Conservation (phyloP, 169 alveolate species). For the Plasmodium vivax region DNA sequence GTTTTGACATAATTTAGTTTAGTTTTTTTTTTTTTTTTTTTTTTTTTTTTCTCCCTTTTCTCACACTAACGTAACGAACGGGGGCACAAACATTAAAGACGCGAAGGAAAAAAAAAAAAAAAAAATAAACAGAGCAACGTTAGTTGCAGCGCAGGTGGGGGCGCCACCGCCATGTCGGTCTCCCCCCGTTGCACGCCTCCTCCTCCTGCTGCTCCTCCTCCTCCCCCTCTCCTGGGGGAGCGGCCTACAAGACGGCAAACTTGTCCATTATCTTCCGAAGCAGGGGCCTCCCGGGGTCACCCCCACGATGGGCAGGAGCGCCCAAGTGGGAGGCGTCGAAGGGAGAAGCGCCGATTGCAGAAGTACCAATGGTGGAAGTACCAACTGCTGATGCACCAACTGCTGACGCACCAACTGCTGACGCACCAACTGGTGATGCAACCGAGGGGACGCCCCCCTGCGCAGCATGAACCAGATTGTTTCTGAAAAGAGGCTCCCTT, state of each 20-base stretch:
- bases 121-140: not conserved
- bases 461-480: not conserved
- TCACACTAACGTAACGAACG: not conserved
- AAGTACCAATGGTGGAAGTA: no score
- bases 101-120: not conserved
- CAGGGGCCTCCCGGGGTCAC: not conserved
- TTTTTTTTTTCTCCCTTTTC: not conserved
- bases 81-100: not conserved
- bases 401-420: no score
- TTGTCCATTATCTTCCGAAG: slow-evolving; percentile 31
- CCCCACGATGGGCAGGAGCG: not conserved
- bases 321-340: no score
- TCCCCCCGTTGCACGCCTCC: no score
- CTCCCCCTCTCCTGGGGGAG: no score
- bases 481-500: not conserved
- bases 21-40: not conserved
- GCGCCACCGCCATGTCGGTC: not conserved
- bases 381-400: no score
- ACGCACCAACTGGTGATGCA: no score
- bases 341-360: not conserved
- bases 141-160: not conserved
- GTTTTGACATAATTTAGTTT: no score
- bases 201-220: no score
- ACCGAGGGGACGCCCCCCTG: not conserved
- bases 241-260: not conserved